These are phyloP conservation scores for Polysphondylium violaceum DNA, from an alignment of 78 protist species.

Conservation along the genomic window DNA sequence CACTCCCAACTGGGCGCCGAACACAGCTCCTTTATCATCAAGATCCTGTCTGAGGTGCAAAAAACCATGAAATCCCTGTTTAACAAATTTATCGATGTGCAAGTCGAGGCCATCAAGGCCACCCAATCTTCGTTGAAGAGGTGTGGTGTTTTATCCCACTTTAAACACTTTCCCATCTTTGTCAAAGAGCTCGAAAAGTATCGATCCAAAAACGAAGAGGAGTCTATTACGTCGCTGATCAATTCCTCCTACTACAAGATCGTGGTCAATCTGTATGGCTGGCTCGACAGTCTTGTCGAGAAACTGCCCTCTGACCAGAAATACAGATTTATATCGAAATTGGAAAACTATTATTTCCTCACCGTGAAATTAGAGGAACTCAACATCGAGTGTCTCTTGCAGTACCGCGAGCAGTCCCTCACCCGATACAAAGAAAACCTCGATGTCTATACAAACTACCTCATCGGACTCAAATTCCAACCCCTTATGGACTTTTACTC, in stretches of 20 bases:
- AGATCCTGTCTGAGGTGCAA: slow-evolving; percentile 57
- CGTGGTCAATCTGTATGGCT: slow-evolving; percentile 8
- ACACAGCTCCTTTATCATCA: slow-evolving; percentile 33
- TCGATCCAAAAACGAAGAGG: not conserved
- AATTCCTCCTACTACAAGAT: slow-evolving; percentile 41
- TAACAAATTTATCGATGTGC: slow-evolving; percentile 66
- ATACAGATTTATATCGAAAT: slow-evolving; percentile 56
- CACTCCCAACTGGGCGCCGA: slow-evolving; percentile 2
- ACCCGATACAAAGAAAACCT: slow-evolving; percentile 5
- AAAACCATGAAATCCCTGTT: slow-evolving; percentile 64
- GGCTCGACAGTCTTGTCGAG: slow-evolving; percentile 65
- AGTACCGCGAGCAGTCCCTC: slow-evolving; percentile 10
- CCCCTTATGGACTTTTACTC: slow-evolving; percentile 45
- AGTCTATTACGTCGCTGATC: slow-evolving; percentile 32
- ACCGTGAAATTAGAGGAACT: slow-evolving; percentile 20
- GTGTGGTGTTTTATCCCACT: slow-evolving; percentile 69
- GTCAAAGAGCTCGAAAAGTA: slow-evolving; percentile 47
- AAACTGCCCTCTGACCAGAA: slow-evolving; percentile 34
- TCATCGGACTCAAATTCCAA: slow-evolving; percentile 38
- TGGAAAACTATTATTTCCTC: slow-evolving; percentile 73
- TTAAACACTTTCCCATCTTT: slow-evolving; percentile 42
- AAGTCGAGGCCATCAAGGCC: slow-evolving; percentile 59
- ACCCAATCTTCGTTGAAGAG: slow-evolving; percentile 51
- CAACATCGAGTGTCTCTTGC: not conserved
- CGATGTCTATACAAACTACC: slow-evolving; percentile 7